Conservation (phyloP, 2,329 filamentous ascomycete genomes). For the Hypoxylon sp. region DNA sequence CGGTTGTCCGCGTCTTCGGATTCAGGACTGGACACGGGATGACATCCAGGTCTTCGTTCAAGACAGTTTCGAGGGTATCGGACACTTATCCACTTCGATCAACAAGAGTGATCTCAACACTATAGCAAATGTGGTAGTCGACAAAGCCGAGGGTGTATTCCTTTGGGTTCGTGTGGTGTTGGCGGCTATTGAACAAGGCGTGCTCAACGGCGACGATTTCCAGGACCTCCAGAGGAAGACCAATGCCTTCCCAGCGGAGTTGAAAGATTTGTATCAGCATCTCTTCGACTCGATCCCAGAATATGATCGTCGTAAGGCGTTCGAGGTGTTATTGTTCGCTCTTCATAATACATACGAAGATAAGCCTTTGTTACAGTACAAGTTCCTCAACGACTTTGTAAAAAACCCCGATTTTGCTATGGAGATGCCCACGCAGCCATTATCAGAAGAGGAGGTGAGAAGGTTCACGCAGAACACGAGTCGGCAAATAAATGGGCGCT, state of each 20-base stretch:
- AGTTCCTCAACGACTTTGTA: slow-evolving; percentile 25
- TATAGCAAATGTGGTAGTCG: slow-evolving; percentile 17
- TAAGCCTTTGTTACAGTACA: slow-evolving; percentile 19
- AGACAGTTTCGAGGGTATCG: slow-evolving; percentile 21
- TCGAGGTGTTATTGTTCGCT: slow-evolving; percentile 17
- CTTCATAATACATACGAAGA: background rate
- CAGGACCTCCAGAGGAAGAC: slow-evolving; percentile 25
- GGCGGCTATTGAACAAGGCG: slow-evolving; percentile 31
- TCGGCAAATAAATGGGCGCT: slow-evolving; percentile 34
- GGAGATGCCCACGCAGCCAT: slow-evolving; percentile 1
- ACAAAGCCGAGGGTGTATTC: slow-evolving; percentile 35
- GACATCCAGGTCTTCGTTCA: slow-evolving; percentile 27
- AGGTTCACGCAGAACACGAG: background rate
- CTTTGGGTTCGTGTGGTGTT: slow-evolving; percentile 35
- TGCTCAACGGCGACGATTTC: slow-evolving; percentile 31
- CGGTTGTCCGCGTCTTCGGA: slow-evolving; percentile 18
- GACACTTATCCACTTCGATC: slow-evolving; percentile 7
- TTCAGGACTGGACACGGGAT: slow-evolving; percentile 34
- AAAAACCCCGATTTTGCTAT: slow-evolving; percentile 24
- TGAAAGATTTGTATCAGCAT: slow-evolving; percentile 34
- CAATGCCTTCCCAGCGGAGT: slow-evolving; percentile 28
- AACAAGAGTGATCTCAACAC: slow-evolving; percentile 1
- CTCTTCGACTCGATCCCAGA: slow-evolving; percentile 32
- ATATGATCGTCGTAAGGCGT: slow-evolving; percentile 23
- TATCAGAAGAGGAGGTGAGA: slow-evolving; percentile 4